Percentiles rank a stretch among this genome's conserved stretches.
phyloP scores from a whole-genome alignment of 2,329 filamentous ascomycete genomes.

The Ophiostoma tasmaniense region DNA sequence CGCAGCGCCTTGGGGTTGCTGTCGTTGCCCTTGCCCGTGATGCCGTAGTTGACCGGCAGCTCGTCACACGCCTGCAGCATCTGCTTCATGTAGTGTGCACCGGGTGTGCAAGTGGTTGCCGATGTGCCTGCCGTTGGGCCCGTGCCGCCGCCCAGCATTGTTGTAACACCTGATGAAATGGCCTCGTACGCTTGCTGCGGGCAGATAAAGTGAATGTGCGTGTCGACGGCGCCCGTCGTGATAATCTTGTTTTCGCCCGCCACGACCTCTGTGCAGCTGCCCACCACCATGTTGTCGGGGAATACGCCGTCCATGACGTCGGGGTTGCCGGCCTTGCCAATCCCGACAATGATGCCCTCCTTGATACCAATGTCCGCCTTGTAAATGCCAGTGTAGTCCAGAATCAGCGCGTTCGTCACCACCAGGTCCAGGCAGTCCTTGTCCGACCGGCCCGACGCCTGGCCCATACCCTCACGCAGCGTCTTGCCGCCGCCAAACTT shows the following conservation, averaged over 20 bases:
- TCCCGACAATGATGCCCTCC: conserved; percentile 72
- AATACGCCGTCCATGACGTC: conserved; percentile 89
- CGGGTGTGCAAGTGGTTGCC: conserved; percentile 89
- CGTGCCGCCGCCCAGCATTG: conserved; percentile 82
- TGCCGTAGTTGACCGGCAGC: conserved; percentile 78
- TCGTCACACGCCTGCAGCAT: conserved; percentile 84
- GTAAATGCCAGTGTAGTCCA: conserved; percentile 89
- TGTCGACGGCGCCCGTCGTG: conserved; percentile 82
- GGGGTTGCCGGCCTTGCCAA: conserved; percentile 95
- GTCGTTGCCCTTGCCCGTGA: conserved; percentile 93
- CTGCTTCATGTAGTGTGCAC: conserved; percentile 69
- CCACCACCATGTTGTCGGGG: conserved; percentile 63
- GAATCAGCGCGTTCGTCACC: conserved; percentile 78
- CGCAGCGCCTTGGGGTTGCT: conserved; percentile 59
- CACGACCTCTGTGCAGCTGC: conserved; percentile 83
- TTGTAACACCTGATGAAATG: conserved; percentile 78
- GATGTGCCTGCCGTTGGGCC: conserved; percentile 86
- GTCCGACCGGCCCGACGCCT: conserved; percentile 69
- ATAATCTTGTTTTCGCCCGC: conserved; percentile 85
- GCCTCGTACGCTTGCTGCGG: conserved; percentile 84
- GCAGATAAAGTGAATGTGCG: conserved; percentile 91
- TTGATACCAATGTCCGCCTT: conserved; percentile 96
- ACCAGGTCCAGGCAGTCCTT: conserved; percentile 72
- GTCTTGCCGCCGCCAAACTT: conserved; percentile 94
- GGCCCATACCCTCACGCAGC: conserved; percentile 89